These are phyloP conservation scores for Yamadazyma paraphyllophila DNA, from an alignment of 805 yeast species.

Conservation along the genomic window DNA sequence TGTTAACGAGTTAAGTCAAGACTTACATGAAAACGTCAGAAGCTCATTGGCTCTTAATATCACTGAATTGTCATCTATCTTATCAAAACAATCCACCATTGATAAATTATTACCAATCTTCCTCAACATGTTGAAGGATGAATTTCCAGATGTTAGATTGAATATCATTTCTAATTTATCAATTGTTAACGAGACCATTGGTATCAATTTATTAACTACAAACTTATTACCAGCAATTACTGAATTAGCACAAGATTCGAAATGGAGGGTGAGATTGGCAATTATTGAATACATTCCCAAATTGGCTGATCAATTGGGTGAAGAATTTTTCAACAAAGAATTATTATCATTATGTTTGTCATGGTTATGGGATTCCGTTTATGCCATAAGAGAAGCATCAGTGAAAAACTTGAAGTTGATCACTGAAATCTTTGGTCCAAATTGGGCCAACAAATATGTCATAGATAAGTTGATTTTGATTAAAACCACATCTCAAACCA, in stretches of 20 bases:
- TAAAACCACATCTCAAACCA: slow-evolving; percentile 20
- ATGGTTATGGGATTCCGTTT: slow-evolving; percentile 99
- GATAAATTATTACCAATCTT: slow-evolving; percentile 83
- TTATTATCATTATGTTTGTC: slow-evolving; percentile 86
- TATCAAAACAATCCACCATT: slow-evolving; percentile 82
- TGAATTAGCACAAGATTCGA: slow-evolving; percentile 91
- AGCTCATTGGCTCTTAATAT: slow-evolving; percentile 88
- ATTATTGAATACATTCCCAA: slow-evolving; percentile 95
- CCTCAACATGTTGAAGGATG: slow-evolving; percentile 92
- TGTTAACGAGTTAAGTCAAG: slow-evolving; percentile 80
- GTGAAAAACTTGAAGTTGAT: slow-evolving; percentile 76
- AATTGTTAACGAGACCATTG: slow-evolving; percentile 90
- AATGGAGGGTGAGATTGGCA: slow-evolving; percentile 97
- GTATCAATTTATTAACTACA: slow-evolving; percentile 82
- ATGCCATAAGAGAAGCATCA: slow-evolving; percentile 95
- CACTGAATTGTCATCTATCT: slow-evolving; percentile 79
- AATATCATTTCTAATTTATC: slow-evolving; percentile 91
- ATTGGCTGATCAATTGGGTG: slow-evolving; percentile 91
- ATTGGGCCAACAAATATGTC: slow-evolving; percentile 88
- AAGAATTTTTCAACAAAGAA: slow-evolving; percentile 88
- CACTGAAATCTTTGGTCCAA: slow-evolving; percentile 84
- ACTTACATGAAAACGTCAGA: slow-evolving; percentile 90
- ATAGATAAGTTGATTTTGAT: slow-evolving; percentile 63
- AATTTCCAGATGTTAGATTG: slow-evolving; percentile 91
- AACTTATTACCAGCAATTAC: slow-evolving; percentile 92